phyloP scores from a whole-genome alignment of 2,329 filamentous ascomycete genomes.

The Aspergillus awamori region DNA sequence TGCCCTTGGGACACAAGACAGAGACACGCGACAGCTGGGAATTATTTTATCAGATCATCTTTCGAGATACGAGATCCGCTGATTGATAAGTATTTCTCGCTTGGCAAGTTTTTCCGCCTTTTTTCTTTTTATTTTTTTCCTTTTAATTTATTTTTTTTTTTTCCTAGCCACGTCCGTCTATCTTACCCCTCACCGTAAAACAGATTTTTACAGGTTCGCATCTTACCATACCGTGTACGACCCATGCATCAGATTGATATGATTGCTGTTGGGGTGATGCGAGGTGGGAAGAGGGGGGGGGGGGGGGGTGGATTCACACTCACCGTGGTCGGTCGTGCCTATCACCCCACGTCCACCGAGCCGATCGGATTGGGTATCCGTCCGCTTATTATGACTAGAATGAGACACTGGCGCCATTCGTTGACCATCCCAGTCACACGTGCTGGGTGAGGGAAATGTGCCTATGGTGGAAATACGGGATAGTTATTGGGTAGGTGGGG shows the following conservation, averaged over 20 bases:
- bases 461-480: background rate
- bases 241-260: background rate
- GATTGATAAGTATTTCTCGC: slow-evolving; percentile 1
- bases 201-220: background rate
- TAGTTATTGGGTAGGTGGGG: background rate
- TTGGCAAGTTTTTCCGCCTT: background rate
- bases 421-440: background rate
- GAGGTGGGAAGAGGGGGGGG: background rate
- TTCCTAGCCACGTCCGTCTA: background rate
- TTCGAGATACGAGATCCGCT: background rate
- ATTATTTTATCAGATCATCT: slow-evolving; percentile 1
- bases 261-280: background rate
- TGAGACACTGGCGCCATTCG: background rate
- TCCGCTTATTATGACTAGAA: background rate
- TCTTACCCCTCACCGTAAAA: background rate
- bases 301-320: background rate
- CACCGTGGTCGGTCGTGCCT: background rate
- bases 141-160: no score
- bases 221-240: background rate
- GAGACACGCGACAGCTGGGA: background rate
- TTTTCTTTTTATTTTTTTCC: background rate
- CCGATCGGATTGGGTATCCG: background rate
- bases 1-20: background rate
- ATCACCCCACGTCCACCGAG: background rate
- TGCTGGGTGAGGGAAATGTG: background rate